A percentile compares a stretch with the other conserved stretches of the same genome.
Conservation (phyloP, 2,329 filamentous ascomycete species). For the Xylaria arbuscula region DNA sequence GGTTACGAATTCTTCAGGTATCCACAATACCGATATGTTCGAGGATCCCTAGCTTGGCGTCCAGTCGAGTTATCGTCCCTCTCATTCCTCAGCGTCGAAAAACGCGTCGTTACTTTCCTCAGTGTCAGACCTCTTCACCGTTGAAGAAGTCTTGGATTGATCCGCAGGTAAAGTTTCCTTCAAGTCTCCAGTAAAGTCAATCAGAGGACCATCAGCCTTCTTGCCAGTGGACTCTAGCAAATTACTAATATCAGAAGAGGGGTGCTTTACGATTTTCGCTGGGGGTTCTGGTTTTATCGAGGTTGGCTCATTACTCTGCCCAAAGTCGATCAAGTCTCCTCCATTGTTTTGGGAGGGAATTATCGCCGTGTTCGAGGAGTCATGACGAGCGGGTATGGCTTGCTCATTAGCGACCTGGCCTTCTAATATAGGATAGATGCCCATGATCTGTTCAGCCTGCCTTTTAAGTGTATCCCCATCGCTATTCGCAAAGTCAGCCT, state of each 20-base stretch:
- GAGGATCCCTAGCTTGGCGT: not conserved
- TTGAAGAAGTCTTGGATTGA: slow-evolving; percentile 26
- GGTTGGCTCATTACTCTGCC: slow-evolving; percentile 54
- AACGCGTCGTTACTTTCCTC: slow-evolving; percentile 54
- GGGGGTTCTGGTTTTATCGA: slow-evolving; percentile 19
- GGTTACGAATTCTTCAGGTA: too few species aligned
- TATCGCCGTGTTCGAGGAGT: slow-evolving; percentile 37
- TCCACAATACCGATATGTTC: not conserved
- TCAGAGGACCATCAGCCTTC: slow-evolving; percentile 60
- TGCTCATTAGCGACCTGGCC: slow-evolving; percentile 73
- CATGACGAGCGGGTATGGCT: slow-evolving; percentile 66
- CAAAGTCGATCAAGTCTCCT: slow-evolving; percentile 68
- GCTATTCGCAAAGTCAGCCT: slow-evolving; percentile 40
- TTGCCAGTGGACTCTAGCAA: slow-evolving; percentile 62
- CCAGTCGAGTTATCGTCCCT: too few species aligned
- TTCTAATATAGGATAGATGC: slow-evolving; percentile 84
- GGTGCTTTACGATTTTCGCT: not conserved
- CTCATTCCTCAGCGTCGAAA: slow-evolving; percentile 53
- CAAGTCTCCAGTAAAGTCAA: slow-evolving; percentile 68
- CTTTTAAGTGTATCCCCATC: slow-evolving; percentile 74
- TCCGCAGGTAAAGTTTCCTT: slow-evolving; percentile 59
- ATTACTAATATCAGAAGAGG: slow-evolving; percentile 54
- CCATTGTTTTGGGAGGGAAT: slow-evolving; percentile 39
- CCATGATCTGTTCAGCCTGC: slow-evolving; percentile 83
- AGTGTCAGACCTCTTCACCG: slow-evolving; percentile 51